These are phyloP conservation scores for Penicillium lividum DNA, from an alignment of 495 filamentous ascomycete genomes.

Conservation along the genomic window DNA sequence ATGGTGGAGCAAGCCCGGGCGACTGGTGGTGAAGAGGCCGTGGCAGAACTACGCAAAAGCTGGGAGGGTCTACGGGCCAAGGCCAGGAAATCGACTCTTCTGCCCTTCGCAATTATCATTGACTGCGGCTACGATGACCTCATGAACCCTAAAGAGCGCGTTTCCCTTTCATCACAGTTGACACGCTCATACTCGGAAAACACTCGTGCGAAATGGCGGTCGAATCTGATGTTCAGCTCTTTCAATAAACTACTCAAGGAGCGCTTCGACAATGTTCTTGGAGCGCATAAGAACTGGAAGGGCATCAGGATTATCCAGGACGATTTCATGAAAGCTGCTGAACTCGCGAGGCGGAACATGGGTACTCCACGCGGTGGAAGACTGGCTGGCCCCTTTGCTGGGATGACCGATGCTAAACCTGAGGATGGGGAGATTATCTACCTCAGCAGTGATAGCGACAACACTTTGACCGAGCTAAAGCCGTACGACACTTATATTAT, in stretches of 20 bases:
- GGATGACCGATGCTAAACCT: constrained; percentile 39
- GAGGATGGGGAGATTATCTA: constrained; percentile 72
- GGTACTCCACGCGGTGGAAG: constrained; percentile 46
- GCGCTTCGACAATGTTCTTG: constrained; percentile 73
- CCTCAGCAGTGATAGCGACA: constrained; percentile 79
- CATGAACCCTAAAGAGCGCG: constrained; percentile 81
- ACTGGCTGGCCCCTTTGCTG: constrained; percentile 55
- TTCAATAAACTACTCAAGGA: constrained; percentile 75
- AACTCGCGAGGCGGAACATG: constrained; percentile 63
- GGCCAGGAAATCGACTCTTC: constrained; percentile 42
- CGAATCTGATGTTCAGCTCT: constrained; percentile 71
- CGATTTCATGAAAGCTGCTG: constrained; percentile 67
- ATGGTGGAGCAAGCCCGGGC: constrained; percentile 36
- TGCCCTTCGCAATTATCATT: constrained; percentile 78
- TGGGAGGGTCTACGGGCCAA: constrained; percentile 28
- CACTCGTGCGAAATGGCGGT: constrained; percentile 59
- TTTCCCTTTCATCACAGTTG: constrained; percentile 78
- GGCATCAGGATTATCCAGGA: constrained; percentile 66
- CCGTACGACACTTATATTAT: constrained; percentile 90
- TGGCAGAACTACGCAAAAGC: constrained; percentile 38
- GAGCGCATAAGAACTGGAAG: constrained; percentile 74
- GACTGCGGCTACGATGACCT: constrained; percentile 91
- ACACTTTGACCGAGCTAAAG: constrained; percentile 77
- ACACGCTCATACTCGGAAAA: constrained; percentile 90
- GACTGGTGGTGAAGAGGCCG: constrained; percentile 31